Evolutionary conservation across 257 asterid species (phyloP).

Genomic region (Fraxinus pennsylvanica): DNA sequence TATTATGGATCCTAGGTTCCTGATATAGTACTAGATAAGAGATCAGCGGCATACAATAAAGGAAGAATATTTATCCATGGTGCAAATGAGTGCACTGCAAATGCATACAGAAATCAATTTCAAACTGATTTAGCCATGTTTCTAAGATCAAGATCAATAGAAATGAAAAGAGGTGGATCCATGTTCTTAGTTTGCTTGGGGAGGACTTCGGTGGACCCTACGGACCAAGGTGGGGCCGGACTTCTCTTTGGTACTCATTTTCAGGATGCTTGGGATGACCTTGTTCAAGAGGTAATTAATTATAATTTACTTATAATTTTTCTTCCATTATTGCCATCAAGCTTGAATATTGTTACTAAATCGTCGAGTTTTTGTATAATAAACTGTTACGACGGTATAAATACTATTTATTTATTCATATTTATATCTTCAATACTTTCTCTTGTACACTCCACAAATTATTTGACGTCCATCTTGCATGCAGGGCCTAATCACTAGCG

Average conservation of each 20-base stretch:
- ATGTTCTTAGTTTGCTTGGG: constrained; percentile 94
- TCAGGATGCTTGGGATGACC: constrained; percentile 98
- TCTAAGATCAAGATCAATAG: constrained; percentile 62
- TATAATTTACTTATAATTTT: too few relatives aligned
- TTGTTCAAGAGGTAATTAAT: constrained; percentile 74
- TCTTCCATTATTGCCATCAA: too few relatives aligned
- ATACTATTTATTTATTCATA: too few relatives aligned
- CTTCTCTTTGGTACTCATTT: constrained; percentile 88
- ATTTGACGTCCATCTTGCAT: neutral
- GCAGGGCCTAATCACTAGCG: constrained; percentile 69
- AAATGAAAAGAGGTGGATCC: constrained; percentile 80
- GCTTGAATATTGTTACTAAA: too few relatives aligned
- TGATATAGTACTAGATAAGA: constrained; percentile 67
- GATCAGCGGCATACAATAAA: constrained; percentile 76
- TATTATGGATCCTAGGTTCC: constrained; percentile 56
- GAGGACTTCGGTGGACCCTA: constrained; percentile 70
- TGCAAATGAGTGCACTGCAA: constrained; percentile 65
- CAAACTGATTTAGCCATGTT: constrained; percentile 70
- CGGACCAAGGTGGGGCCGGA: constrained; percentile 96
- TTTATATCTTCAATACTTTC: neutral
- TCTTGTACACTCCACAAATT: neutral
- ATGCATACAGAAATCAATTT: constrained; percentile 78
- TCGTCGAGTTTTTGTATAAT: too few relatives aligned
- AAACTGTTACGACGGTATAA: too few relatives aligned
- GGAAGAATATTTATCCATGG: constrained; percentile 88